Evolutionary conservation across 805 yeast genomes (phyloP), one percentile per base, ranked within the genome.

Genomic region (Starmerella asiatica): DNA sequence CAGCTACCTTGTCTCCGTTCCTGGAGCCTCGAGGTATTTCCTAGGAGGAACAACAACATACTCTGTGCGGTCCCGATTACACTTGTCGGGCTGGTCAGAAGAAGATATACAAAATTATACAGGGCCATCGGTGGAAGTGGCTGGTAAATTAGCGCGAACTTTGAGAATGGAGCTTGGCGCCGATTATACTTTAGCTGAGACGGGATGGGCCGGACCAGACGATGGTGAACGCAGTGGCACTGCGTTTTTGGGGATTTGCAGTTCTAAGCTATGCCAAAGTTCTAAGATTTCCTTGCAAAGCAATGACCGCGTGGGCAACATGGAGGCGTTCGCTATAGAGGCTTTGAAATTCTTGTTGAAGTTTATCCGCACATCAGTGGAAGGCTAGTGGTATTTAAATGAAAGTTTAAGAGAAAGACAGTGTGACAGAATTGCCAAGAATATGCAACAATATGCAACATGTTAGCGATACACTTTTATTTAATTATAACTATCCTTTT

Each of bases 141-240:
- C 80, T 2, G 55, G 74, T 44, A 69, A 81, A 51, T 64, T 83
- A 48, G 94, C 94, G 2, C 66, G 94, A 37, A 81, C 80, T 47
- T 65, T 85, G 40, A 68, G 77, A 53, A 71, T 82, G 44, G 94
- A 83, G 55, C 67, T 82, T 48, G 93, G 93, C 0, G 75, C 85
- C 3, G 79, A 86, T 0, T 83, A 75, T 58, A 84, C 82, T 3
- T 64, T 83, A 16, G 76, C 86, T 1, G 94, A 83, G 57, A 77
- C 91, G 1, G 94, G 94, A 1, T 78, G 79, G 65, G 93, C 94
- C 0, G 93, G 93, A 1, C 91, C 93, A 18, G 50, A 62, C 57
- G 32, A 67, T 58, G 55, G 75, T 21, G 20, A 14, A 14, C 40
- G 45, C 29, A 36, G 56, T 1, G 94, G 94, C 3, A 70, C 75